Evolutionary conservation across 352 stramenopile species (phyloP).

Genomic region (Pythium plurisporium): DNA sequence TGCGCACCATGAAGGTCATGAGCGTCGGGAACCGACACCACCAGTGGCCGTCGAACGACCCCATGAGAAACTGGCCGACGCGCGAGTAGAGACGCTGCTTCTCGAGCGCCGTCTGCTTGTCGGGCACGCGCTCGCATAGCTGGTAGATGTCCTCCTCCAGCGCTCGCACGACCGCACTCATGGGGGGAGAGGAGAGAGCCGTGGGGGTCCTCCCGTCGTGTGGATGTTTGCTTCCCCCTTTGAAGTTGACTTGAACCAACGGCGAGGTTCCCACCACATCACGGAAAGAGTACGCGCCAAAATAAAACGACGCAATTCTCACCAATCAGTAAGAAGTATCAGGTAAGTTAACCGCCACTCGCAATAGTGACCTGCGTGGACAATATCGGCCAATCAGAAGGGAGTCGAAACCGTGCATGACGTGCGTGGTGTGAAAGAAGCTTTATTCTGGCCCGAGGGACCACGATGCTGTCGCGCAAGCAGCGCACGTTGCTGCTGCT

Average conservation of each 20-base stretch:
- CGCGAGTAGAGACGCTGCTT: constrained; percentile 75
- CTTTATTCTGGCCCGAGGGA: too few relatives aligned
- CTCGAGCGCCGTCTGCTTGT: constrained; percentile 30
- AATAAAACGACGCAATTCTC: constrained; percentile 11
- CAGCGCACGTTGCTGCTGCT: constrained; percentile 49
- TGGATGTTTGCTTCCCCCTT: constrained; percentile 12
- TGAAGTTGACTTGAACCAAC: constrained; percentile 3
- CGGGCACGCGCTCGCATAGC: constrained; percentile 25
- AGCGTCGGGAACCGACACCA: constrained; percentile 75
- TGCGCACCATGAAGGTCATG: constrained; percentile 87
- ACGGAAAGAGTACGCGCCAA: constrained; percentile 7
- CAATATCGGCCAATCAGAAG: not conserved
- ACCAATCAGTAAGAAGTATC: constrained; percentile 8
- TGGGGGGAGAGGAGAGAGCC: not conserved
- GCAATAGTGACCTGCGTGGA: not conserved
- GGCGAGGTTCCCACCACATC: not conserved
- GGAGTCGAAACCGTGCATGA: too few relatives aligned
- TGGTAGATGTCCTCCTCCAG: constrained; percentile 45
- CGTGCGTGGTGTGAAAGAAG: too few relatives aligned
- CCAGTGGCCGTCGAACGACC: constrained; percentile 64
- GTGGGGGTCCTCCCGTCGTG: not conserved
- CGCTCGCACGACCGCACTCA: constrained; percentile 32
- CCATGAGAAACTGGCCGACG: constrained; percentile 77
- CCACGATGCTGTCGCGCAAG: constrained; percentile 31
- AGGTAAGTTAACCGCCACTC: constrained; percentile 4